Conservation (phyloP, 2,329 filamentous ascomycete genomes). For the Aspergillus fumigatiaffinis region DNA sequence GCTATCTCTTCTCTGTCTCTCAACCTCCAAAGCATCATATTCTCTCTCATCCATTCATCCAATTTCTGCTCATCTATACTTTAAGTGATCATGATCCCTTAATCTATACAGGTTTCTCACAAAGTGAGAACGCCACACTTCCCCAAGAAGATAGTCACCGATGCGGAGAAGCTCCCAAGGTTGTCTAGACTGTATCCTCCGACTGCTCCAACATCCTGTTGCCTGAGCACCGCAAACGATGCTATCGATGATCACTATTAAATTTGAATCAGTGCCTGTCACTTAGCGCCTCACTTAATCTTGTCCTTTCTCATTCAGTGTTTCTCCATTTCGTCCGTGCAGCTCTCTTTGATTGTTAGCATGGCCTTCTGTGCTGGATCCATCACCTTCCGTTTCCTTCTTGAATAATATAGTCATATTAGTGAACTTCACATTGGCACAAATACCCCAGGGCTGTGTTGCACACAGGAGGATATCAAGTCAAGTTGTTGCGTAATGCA, state of each 20-base stretch:
- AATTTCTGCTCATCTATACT: constrained; percentile 1
- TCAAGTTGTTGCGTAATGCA: constrained; percentile 60
- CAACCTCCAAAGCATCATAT: not conserved
- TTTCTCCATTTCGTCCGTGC: constrained; percentile 4
- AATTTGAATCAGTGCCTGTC: constrained; percentile 12
- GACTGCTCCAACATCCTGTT: constrained; percentile 24
- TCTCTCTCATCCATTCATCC: constrained; percentile 2
- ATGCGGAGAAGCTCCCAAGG: constrained; percentile 40
- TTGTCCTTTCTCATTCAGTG: constrained; percentile 3
- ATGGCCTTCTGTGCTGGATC: constrained; percentile 34
- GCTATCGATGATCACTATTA: constrained; percentile 16
- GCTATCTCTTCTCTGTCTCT: not conserved
- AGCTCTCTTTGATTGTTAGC: constrained; percentile 25
- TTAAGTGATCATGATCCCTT: constrained; percentile 20
- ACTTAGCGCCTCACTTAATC: constrained; percentile 9
- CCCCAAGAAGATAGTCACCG: constrained; percentile 19
- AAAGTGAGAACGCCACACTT: constrained; percentile 25
- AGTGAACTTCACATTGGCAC: not conserved
- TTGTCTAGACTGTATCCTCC: constrained; percentile 27
- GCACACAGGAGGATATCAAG: constrained; percentile 19
- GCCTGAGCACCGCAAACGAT: constrained; percentile 24
- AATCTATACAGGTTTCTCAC: constrained; percentile 21
- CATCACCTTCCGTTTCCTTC: constrained; percentile 30
- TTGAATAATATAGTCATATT: constrained; percentile 18
- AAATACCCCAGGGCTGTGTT: not conserved